These are phyloP conservation scores for Solanum megistacrolobum DNA, from an alignment of 257 asterid species.

Conservation along the genomic window DNA sequence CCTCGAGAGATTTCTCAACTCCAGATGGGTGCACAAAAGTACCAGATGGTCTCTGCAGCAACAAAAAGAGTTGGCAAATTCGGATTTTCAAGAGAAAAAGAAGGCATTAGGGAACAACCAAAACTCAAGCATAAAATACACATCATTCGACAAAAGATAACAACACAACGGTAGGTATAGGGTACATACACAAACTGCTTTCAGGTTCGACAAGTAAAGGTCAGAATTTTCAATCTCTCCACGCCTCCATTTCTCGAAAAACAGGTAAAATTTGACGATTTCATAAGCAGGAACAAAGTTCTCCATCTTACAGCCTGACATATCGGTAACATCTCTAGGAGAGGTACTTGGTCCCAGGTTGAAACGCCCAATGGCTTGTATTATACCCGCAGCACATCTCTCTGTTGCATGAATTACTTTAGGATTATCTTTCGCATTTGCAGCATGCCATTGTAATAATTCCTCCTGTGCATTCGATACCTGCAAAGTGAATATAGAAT, in stretches of 20 bases:
- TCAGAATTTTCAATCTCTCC: conserved; percentile 79
- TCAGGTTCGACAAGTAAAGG: conserved; percentile 48
- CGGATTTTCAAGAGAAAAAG: not conserved
- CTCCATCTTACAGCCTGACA: conserved; percentile 44
- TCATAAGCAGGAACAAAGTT: conserved; percentile 72
- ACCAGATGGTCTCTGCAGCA: conserved; percentile 57
- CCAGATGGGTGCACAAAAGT: conserved; percentile 72
- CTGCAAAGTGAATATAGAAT: conserved; percentile 16
- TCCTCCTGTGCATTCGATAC: conserved; percentile 94
- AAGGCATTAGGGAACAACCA: not conserved
- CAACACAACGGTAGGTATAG: not conserved
- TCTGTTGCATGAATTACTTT: conserved; percentile 80
- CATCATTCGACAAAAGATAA: not conserved
- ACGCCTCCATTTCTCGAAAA: conserved; percentile 85
- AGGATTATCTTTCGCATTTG: conserved; percentile 70
- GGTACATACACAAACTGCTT: conserved; percentile 55
- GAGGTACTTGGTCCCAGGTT: conserved; percentile 77
- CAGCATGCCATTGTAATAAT: conserved; percentile 83
- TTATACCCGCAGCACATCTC: conserved; percentile 94
- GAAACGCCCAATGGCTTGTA: conserved; percentile 86
- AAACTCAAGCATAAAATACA: not conserved
- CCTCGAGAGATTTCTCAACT: conserved; percentile 44
- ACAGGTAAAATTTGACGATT: conserved; percentile 68
- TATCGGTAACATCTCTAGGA: conserved; percentile 60
- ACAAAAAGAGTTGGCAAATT: not conserved